phyloP scores from a whole-genome alignment of 495 filamentous ascomycete genomes.

The Hyaloscypha finlandica region DNA sequence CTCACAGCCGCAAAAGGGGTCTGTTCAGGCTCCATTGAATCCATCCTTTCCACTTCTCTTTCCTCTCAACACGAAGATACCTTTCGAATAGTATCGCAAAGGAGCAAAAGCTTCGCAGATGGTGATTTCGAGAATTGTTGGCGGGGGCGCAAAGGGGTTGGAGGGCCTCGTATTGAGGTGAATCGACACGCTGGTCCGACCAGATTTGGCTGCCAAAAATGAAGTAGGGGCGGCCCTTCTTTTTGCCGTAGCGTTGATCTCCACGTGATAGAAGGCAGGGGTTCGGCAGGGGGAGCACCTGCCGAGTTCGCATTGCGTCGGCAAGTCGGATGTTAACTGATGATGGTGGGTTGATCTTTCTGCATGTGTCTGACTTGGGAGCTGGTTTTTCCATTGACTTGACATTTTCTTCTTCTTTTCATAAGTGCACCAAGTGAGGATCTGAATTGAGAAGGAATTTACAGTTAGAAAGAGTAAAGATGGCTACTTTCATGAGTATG shows the following conservation, averaged over 20 bases:
- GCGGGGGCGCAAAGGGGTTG: conserved; percentile 4
- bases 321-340: not conserved
- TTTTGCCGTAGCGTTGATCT: too few species aligned
- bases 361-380: not conserved
- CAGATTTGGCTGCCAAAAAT: conserved; percentile 4
- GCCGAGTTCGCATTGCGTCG: conserved; percentile 13
- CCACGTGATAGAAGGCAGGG: not conserved
- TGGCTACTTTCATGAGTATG: conserved; percentile 59
- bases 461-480: conserved; percentile 27
- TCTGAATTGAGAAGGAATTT: conserved; percentile 1
- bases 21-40: conserved; percentile 75
- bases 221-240: not conserved
- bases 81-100: not conserved
- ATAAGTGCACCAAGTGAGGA: not conserved
- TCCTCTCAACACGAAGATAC: not conserved
- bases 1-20: conserved; percentile 83
- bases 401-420: not conserved
- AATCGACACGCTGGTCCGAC: conserved; percentile 21
- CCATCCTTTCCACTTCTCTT: conserved; percentile 52
- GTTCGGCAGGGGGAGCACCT: not conserved
- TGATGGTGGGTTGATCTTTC: conserved; percentile 10
- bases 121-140: conserved; percentile 20
- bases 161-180: conserved; percentile 2
- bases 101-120: conserved; percentile 27
- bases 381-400: conserved; percentile 16